Evolutionary conservation across 306 rosid genomes (phyloP), one percentile per base, ranked within the genome.

Genomic region (Begonia fuchsioides): DNA sequence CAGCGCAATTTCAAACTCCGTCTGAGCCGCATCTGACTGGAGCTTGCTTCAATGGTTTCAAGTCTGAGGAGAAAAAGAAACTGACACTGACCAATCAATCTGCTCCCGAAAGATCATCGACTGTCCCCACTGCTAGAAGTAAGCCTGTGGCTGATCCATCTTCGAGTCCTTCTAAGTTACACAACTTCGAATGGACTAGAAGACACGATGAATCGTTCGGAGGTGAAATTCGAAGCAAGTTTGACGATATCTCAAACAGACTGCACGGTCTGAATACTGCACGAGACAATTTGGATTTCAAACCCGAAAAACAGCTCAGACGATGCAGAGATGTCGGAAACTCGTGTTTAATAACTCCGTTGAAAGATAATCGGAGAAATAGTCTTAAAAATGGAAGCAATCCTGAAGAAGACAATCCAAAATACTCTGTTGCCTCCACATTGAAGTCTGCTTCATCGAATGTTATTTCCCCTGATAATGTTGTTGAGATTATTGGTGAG

Each of bases 401-500:
- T 57, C 57, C 43, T 41, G 38, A 15, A 48, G 59, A 60, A 55
- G 61, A 59, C 38, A 56, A 20, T 45, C 71, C 60, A 50, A 53
- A 45, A 50, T 16, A 26, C 15, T 56, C 58, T 39, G 64, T 73
- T 61, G 61, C 50, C 48, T 52, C 58, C 47, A 52, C 51, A 50
- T 51, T 56, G 19, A 68, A 61, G 50, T 44, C 65, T 47, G 32
- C 26, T 47, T 38, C 58, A 10, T 57, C 51, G 17, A 4, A 46
- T 53, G 68, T 54, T 51, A 61, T 82, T 54, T 60, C 63, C 53
- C 81, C 94, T 11, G 76, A 73, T 55, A 72, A 70, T 60, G 76
- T 82, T 35, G 71, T 71, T 16, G 72, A 63, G 66, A 58, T 57
- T 60, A 58, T 82, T 3, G 94, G 94, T 64, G 85, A 71, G 64